Evolutionary conservation across 495 filamentous ascomycete species (phyloP).

Genomic region (Annulohypoxylon stygium): DNA sequence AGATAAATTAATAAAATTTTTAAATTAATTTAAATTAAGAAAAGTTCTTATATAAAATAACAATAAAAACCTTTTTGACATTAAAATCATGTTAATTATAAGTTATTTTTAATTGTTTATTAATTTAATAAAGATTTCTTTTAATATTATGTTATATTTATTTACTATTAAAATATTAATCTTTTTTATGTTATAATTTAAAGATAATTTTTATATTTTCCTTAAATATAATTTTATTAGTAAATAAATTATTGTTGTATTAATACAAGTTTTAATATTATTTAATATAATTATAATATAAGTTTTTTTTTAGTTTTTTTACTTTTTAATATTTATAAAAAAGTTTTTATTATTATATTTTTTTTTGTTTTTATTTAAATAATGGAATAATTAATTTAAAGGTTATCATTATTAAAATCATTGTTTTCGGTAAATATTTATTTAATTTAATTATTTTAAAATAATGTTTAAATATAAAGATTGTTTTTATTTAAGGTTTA

Average conservation of each 20-base stretch:
- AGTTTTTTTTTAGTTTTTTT: neutral
- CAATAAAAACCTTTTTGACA: no score
- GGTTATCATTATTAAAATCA: neutral
- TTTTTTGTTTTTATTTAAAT: neutral
- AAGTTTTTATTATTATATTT: neutral
- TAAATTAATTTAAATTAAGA: no score
- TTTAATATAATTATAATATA: neutral
- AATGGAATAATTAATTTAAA: neutral
- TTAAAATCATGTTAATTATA: no score
- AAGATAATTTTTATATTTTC: neutral
- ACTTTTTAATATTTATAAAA: neutral
- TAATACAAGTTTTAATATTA: neutral
- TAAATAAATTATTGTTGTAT: neutral
- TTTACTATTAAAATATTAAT: no score
- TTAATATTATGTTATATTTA: no score
- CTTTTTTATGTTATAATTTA: no score
- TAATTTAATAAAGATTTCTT: no score
- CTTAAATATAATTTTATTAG: neutral
- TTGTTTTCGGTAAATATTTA: neutral
- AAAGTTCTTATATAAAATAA: no score
- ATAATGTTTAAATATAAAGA: no score
- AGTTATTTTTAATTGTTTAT: no score
- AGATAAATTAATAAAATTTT: no score
- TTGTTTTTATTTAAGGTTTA: no score
- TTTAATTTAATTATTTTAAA: neutral